phyloP scores from a whole-genome alignment of 441 rosid genomes.

The Omphalea diandra region DNA sequence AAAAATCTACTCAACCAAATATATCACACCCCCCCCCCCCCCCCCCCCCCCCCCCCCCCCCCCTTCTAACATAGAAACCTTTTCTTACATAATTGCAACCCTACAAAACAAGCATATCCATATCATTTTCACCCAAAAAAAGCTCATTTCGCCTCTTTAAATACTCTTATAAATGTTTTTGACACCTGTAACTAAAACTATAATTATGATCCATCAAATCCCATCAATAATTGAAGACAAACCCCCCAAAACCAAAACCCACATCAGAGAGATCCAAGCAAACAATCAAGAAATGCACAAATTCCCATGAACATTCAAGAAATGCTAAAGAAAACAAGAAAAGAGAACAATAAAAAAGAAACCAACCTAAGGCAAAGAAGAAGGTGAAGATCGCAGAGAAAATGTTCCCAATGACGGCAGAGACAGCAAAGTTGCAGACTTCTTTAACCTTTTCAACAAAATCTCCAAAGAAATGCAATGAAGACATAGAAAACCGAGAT shows the following conservation, averaged over 20 bases:
- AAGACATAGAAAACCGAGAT: conserved; percentile 47
- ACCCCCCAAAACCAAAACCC: conserved; percentile 20
- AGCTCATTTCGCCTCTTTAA: background rate
- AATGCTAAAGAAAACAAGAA: background rate
- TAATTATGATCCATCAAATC: background rate
- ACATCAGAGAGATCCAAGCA: conserved; percentile 17
- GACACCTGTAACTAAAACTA: background rate
- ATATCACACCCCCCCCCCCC: too few species aligned
- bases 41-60: too few species aligned
- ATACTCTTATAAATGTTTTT: background rate
- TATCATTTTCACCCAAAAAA: conserved; percentile 6
- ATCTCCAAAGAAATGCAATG: conserved; percentile 43
- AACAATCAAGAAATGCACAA: conserved; percentile 13
- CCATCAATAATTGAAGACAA: background rate
- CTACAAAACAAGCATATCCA: conserved; percentile 15
- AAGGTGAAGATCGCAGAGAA: conserved; percentile 94
- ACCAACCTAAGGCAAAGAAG: conserved; percentile 90
- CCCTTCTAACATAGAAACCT: background rate
- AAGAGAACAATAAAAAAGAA: background rate
- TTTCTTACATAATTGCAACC: conserved; percentile 2
- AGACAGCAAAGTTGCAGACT: conserved; percentile 59
- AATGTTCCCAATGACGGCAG: conserved; percentile 75
- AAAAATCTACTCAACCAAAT: too few species aligned
- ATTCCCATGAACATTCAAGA: background rate
- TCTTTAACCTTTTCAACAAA: conserved; percentile 58